Percentiles rank a stretch among this genome's conserved stretches.
Conservation (phyloP, 768 basidiomycete genomes). For the Jaapia argillacea region DNA sequence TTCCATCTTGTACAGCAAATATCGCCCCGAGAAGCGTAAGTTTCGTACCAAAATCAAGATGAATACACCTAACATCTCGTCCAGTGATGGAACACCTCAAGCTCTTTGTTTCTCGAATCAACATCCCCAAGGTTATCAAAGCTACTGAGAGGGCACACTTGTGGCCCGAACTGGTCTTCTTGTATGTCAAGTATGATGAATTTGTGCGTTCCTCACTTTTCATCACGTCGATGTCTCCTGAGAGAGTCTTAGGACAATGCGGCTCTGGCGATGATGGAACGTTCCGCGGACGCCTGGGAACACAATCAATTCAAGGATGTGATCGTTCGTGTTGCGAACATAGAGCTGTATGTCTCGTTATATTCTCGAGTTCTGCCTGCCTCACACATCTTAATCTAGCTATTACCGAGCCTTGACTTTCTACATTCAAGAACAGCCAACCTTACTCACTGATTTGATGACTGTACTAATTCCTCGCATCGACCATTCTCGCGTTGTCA, state of each 20-base stretch:
- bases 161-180: conserved; percentile 97
- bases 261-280: conserved; percentile 96
- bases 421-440: conserved; percentile 92
- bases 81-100: conserved; percentile 98
- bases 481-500: conserved; percentile 91
- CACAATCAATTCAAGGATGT: conserved; percentile 99
- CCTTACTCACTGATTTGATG: conserved; percentile 85
- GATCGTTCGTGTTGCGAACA: conserved; percentile 90
- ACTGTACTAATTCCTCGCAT: conserved; percentile 89
- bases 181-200: conserved; percentile 98
- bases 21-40: conserved; percentile 85
- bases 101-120: conserved; percentile 90
- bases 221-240: background rate
- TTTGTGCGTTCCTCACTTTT: conserved; percentile 51
- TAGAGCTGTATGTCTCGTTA: conserved; percentile 78
- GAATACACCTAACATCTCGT: too few species aligned
- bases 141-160: conserved; percentile 94
- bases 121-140: conserved; percentile 98
- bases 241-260: conserved; percentile 69
- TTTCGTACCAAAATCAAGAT: too few species aligned
- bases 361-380: background rate
- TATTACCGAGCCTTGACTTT: conserved; percentile 95
- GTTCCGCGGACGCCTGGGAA: conserved; percentile 97
- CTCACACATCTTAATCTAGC: conserved; percentile 25
- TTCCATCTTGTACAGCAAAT: conserved; percentile 88